phyloP scores from a whole-genome alignment of 2,329 filamentous ascomycete species.

The Aspergillus piperis region DNA sequence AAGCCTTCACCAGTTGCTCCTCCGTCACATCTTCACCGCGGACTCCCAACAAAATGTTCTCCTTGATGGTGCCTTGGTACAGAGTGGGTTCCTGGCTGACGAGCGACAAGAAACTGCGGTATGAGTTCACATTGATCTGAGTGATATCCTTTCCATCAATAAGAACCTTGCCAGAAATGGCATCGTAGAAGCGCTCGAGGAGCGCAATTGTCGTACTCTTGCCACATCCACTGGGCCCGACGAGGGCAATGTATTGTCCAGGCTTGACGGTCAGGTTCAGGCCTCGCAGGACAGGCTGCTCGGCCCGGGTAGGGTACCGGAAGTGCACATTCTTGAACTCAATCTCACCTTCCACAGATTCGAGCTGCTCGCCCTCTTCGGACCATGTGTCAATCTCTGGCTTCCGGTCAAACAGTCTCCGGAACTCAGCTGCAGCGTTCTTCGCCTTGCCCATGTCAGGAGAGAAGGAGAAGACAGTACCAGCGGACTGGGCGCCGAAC shows the following conservation, averaged over 20 bases:
- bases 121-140: conserved; percentile 78
- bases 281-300: conserved; percentile 88
- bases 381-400: conserved; percentile 84
- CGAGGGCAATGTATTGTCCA: conserved; percentile 66
- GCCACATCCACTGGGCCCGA: conserved; percentile 91
- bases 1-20: conserved; percentile 72
- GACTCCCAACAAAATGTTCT: conserved; percentile 84
- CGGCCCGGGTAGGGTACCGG: conserved; percentile 85
- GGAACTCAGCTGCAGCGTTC: conserved; percentile 76
- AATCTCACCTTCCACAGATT: conserved; percentile 70
- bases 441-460: conserved; percentile 94
- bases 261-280: conserved; percentile 60
- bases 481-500: conserved; percentile 89
- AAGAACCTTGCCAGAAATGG: conserved; percentile 74
- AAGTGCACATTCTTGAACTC: conserved; percentile 95
- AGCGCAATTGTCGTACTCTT: conserved; percentile 93
- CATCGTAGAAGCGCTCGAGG: conserved; percentile 92
- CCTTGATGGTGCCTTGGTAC: conserved; percentile 87
- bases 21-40: conserved; percentile 68
- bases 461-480: conserved; percentile 83
- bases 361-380: conserved; percentile 63
- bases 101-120: conserved; percentile 79
- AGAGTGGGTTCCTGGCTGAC: conserved; percentile 94
- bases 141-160: conserved; percentile 83
- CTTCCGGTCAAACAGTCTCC: conserved; percentile 78